Conservation (phyloP, 2,329 filamentous ascomycete species). For the Fusarium staphyleae region DNA sequence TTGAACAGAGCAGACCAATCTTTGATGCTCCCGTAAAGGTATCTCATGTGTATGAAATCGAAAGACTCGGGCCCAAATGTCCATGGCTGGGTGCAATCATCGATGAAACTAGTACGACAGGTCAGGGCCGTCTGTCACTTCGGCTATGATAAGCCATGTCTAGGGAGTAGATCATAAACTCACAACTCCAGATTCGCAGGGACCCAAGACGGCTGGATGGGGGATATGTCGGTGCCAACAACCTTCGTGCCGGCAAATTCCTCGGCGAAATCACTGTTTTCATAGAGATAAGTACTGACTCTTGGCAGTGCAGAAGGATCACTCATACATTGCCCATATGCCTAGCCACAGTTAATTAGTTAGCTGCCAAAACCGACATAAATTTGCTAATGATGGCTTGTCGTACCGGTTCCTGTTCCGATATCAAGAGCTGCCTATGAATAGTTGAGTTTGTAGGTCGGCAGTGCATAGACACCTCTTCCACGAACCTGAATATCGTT, state of each 20-base stretch:
- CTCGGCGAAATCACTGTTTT: constrained; percentile 56
- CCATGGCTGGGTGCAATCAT: constrained; percentile 44
- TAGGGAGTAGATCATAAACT: background rate
- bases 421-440: constrained; percentile 18
- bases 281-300: background rate
- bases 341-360: background rate
- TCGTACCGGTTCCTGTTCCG: constrained; percentile 29
- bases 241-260: constrained; percentile 53
- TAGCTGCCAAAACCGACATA: background rate
- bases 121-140: background rate
- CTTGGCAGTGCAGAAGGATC: fast-evolving
- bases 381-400: background rate
- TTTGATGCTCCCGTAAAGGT: constrained; percentile 61
- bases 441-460: background rate
- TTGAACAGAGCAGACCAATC: constrained; percentile 62
- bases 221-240: constrained; percentile 62
- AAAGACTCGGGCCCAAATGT: constrained; percentile 48
- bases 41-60: constrained; percentile 66
- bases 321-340: background rate
- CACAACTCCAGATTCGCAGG: constrained; percentile 21
- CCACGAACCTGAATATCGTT: constrained; percentile 12
- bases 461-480: fast-evolving
- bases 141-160: background rate
- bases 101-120: constrained; percentile 1
- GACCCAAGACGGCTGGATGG: constrained; percentile 52